Conservation (phyloP, 2,329 filamentous ascomycete genomes). For the Lizonia empirigonia region DNA sequence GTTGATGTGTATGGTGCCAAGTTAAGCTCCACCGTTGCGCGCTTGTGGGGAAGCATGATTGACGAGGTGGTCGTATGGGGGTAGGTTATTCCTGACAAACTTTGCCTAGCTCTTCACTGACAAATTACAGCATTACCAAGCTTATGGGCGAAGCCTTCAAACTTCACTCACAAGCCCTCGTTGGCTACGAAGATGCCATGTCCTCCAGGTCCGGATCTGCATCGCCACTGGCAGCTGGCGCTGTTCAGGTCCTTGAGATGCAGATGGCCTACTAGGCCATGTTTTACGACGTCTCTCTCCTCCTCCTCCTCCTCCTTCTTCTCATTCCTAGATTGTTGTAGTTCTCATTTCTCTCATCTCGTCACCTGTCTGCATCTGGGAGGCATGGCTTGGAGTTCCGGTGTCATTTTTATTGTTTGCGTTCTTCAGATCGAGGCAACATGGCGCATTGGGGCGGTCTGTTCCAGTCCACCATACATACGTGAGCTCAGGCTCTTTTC, state of each 20-base stretch:
- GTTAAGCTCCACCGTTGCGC: constrained; percentile 91
- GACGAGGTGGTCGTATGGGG: constrained; percentile 99
- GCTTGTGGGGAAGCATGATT: constrained; percentile 96
- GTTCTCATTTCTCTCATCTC: constrained; percentile 20
- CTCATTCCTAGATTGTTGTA: constrained; percentile 40
- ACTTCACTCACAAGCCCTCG: constrained; percentile 90
- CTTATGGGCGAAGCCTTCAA: constrained; percentile 99
- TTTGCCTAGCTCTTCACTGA: constrained; percentile 50
- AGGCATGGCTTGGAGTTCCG: constrained; percentile 45
- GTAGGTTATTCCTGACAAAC: constrained; percentile 66
- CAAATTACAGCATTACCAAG: constrained; percentile 73
- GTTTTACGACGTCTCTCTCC: constrained; percentile 27
- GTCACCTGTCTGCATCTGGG: constrained; percentile 40
- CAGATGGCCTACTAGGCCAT: constrained; percentile 49
- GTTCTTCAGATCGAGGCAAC: constrained; percentile 36
- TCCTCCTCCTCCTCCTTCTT: constrained; percentile 28
- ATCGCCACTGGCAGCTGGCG: constrained; percentile 49
- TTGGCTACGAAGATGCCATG: constrained; percentile 88
- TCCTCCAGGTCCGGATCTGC: constrained; percentile 53
- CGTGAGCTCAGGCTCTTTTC: constrained; percentile 43
- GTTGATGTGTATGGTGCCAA: constrained; percentile 81
- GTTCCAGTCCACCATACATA: constrained; percentile 42
- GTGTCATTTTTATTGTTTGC: constrained; percentile 24
- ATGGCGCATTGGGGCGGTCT: constrained; percentile 45
- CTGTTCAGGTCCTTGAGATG: constrained; percentile 51